Evolutionary conservation across 441 rosid genomes (phyloP).

Genomic region (Jatropha multifida): DNA sequence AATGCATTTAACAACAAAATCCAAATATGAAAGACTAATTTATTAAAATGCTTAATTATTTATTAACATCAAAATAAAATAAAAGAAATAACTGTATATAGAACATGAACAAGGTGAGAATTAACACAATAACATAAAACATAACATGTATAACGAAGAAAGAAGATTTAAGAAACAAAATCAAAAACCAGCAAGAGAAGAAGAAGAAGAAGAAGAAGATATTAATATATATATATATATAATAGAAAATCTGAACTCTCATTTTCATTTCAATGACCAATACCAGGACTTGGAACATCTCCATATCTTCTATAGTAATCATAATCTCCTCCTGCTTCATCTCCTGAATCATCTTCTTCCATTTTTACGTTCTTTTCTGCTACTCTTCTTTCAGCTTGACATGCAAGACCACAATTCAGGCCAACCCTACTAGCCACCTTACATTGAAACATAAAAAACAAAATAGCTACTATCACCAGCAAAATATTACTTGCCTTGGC

Average conservation of each 20-base stretch:
- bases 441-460: conserved; percentile 16
- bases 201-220: background rate
- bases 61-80: conserved; percentile 6
- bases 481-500: background rate
- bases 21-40: too few species aligned
- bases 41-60: background rate
- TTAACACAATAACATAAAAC: background rate
- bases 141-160: background rate
- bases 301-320: conserved; percentile 37
- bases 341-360: conserved; percentile 21
- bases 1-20: too few species aligned
- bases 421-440: conserved; percentile 8
- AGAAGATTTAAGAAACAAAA: too few species aligned
- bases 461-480: background rate
- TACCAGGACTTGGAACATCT: conserved; percentile 37
- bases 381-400: conserved; percentile 16
- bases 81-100: background rate
- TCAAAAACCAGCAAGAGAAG: background rate
- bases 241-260: background rate
- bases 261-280: conserved; percentile 24
- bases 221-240: background rate
- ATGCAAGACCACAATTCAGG: conserved; percentile 16
- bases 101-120: conserved; percentile 6
- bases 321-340: conserved; percentile 24
- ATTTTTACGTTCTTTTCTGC: background rate